These are phyloP conservation scores for Piper betle DNA, from an alignment of 164 flowering plant genomes.

Conservation along the genomic window DNA sequence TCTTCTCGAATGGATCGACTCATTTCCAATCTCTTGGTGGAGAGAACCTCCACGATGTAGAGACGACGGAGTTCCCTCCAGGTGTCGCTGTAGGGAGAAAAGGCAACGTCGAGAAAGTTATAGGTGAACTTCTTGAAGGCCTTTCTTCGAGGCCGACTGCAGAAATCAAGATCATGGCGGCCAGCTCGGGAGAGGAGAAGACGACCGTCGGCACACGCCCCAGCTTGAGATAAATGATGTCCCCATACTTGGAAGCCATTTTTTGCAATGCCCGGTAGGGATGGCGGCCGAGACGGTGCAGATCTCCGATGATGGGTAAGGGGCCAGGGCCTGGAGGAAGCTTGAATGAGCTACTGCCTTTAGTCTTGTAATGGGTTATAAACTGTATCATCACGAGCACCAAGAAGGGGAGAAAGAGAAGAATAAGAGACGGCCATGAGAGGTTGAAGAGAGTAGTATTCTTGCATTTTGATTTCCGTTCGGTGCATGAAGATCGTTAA, in stretches of 20 bases:
- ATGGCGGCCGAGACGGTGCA: constrained; percentile 4
- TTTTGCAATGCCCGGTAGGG: background rate
- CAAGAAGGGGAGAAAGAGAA: too few species aligned
- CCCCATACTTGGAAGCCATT: constrained; percentile 4
- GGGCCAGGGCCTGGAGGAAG: background rate
- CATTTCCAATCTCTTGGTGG: background rate
- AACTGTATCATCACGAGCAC: too few species aligned
- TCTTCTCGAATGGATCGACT: background rate
- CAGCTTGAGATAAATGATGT: background rate
- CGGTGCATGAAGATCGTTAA: too few species aligned
- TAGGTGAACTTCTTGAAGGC: constrained; percentile 1
- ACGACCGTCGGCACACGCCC: constrained; percentile 1
- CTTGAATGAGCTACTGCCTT: background rate
- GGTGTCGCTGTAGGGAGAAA: background rate
- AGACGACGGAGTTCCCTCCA: background rate
- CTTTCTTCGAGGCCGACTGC: background rate
- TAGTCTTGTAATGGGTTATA: too few species aligned
- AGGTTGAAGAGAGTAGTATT: too few species aligned
- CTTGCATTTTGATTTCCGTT: too few species aligned
- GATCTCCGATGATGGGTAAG: too few species aligned
- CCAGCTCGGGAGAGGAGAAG: constrained; percentile 3
- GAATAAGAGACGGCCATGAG: too few species aligned
- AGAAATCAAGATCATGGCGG: constrained; percentile 1
- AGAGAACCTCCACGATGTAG: background rate
- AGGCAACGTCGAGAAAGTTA: background rate